These are phyloP conservation scores for Rosa hybrid DNA, from an alignment of 331 rosid genomes.

Conservation along the genomic window DNA sequence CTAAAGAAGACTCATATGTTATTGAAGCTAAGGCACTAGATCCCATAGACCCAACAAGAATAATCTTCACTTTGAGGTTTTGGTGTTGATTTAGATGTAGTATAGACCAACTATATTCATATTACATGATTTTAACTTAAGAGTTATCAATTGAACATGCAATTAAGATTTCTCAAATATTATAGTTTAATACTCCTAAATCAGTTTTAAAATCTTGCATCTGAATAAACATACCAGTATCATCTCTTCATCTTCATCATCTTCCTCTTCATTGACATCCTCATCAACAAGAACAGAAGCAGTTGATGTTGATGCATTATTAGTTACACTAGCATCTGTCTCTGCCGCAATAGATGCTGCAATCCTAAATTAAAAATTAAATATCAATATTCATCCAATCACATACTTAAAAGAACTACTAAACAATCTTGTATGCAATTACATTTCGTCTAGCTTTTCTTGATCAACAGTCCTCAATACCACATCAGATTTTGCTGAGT, in stretches of 20 bases:
- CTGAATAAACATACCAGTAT: constrained; percentile 61
- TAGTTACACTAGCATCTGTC: constrained; percentile 40
- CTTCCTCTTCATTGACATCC: constrained; percentile 46
- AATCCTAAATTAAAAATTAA: constrained; percentile 54
- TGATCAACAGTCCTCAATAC: constrained; percentile 42
- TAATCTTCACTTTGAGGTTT: not conserved
- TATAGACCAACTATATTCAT: not conserved
- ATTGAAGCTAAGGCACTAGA: constrained; percentile 5
- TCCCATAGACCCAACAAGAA: constrained; percentile 2
- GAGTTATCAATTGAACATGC: not conserved
- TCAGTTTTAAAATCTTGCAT: not conserved
- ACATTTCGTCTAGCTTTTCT: constrained; percentile 76
- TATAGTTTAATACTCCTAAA: not conserved
- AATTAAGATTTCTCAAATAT: not conserved
- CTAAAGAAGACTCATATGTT: constrained; percentile 14
- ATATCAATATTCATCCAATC: constrained; percentile 17
- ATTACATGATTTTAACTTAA: not conserved
- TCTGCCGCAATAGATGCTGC: constrained; percentile 77
- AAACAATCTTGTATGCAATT: constrained; percentile 20
- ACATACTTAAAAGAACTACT: not conserved
- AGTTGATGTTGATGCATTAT: constrained; percentile 33
- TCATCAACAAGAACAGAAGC: constrained; percentile 40
- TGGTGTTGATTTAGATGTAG: not conserved
- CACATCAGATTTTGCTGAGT: constrained; percentile 34
- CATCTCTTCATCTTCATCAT: constrained; percentile 84